Evolutionary conservation across 805 yeast species (phyloP), one percentile per base, ranked within the genome.

Genomic region (Saturnispora galanensis): DNA sequence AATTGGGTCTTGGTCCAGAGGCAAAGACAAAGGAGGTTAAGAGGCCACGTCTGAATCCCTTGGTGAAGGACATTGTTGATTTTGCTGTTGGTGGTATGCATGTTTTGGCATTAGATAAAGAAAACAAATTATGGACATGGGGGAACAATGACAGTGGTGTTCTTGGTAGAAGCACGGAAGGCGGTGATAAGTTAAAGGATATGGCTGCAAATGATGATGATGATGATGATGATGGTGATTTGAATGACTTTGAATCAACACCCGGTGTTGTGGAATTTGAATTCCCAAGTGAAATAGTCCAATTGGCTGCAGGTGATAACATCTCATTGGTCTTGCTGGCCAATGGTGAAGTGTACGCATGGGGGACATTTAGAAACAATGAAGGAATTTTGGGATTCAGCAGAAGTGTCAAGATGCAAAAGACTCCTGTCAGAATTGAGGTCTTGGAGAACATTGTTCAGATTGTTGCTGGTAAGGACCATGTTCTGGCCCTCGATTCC

Each of bases 71-170:
- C 28, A 77, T 93, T 44, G 93, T 88, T 26, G 90, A 86, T 50
- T 70, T 93, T 56, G 87, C 95, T 1, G 95, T 79, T 21, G 99
- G 99, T 41, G 99, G 98, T 42, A 90, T 93, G 83, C 99, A 93
- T 59, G 77, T 84, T 1, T 59, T 93, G 38, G 97, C 90, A 0
- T 64, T 90, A 42, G 97, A 88, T 58, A 62, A 75, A 34, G 67
- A 77, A 13, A 87, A 87, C 52, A 70, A 75, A 47, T 64, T 93
- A n/a, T 93, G 97, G 96, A 84, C 96, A 3, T 93, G 99, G 99
- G 99, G 99, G 47, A 84, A 85, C 38, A 93, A 93, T 55, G 99
- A 93, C 57, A 80, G 88, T 49, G 87, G 83, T 32, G 97, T 85
- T 4, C 69, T 93, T 37, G 98, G 97, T 15, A 78, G 99, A 61